phyloP scores from a whole-genome alignment of 768 basidiomycete genomes.

The Gymnopilus dilepis region DNA sequence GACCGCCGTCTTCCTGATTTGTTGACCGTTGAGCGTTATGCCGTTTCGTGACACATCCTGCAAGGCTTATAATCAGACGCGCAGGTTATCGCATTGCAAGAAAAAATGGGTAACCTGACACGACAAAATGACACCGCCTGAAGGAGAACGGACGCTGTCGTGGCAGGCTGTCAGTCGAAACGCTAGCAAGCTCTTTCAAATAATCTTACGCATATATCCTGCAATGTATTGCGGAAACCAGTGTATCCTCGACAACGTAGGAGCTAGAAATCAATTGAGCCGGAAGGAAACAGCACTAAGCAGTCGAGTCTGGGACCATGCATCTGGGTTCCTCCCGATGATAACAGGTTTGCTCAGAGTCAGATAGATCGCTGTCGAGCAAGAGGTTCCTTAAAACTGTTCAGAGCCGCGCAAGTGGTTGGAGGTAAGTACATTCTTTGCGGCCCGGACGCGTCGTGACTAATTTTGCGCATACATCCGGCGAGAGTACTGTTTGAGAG shows the following conservation, averaged over 20 bases:
- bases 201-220: slow-evolving; percentile 75
- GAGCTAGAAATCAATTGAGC: slow-evolving; percentile 41
- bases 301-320: slow-evolving; percentile 51
- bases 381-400: too few relatives aligned
- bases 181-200: background rate
- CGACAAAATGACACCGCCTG: slow-evolving; percentile 76
- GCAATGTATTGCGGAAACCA: slow-evolving; percentile 76
- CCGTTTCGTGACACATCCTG: slow-evolving; percentile 85
- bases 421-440: slow-evolving; percentile 58
- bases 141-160: slow-evolving; percentile 67
- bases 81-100: too few relatives aligned
- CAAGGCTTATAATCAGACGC: background rate
- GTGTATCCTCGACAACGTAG: slow-evolving; percentile 66
- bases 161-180: slow-evolving; percentile 8
- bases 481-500: background rate
- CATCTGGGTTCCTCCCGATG: slow-evolving; percentile 73
- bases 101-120: slow-evolving; percentile 76
- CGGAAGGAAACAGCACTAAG: slow-evolving; percentile 29
- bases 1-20: slow-evolving; percentile 66
- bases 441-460: slow-evolving; percentile 64
- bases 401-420: too few relatives aligned
- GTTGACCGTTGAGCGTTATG: slow-evolving; percentile 69
- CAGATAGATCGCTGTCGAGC: slow-evolving; percentile 56
- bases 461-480: slow-evolving; percentile 73
- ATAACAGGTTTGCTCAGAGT: slow-evolving; percentile 65